Evolutionary conservation across 371 early-diverging fungal species (phyloP).

Genomic region (Mucor sp.): DNA sequence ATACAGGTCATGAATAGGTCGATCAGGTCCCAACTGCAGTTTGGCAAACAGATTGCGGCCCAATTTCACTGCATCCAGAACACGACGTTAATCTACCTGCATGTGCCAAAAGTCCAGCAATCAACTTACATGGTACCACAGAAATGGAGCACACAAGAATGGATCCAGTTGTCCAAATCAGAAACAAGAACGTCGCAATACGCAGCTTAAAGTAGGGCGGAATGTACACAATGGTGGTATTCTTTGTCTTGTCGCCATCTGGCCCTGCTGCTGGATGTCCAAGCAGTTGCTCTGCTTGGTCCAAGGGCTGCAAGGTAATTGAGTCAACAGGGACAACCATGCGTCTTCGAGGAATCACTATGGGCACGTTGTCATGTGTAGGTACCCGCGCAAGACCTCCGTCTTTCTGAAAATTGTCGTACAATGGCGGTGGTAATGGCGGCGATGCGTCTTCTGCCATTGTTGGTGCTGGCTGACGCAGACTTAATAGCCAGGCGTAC

Average conservation of each 20-base stretch:
- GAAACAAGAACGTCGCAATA: conserved; percentile 43
- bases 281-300: conserved; percentile 49
- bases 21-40: conserved; percentile 16
- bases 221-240: conserved; percentile 58
- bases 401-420: conserved; percentile 38
- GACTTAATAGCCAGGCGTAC: conserved; percentile 4
- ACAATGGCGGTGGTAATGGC: conserved; percentile 36
- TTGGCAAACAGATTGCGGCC: conserved; percentile 45
- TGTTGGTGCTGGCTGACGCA: neutral
- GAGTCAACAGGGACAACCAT: conserved; percentile 70
- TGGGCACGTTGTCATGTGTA: conserved; percentile 59
- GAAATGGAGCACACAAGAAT: conserved; percentile 43
- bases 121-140: conserved; percentile 48
- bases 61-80: conserved; percentile 36
- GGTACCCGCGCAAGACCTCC: conserved; percentile 65
- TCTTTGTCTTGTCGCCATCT: conserved; percentile 33
- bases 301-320: conserved; percentile 50
- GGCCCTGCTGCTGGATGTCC: conserved; percentile 49
- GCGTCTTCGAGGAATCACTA: conserved; percentile 50
- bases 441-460: conserved; percentile 7
- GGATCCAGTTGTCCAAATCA: conserved; percentile 56
- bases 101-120: neutral
- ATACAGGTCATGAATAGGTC: conserved; percentile 55
- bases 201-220: conserved; percentile 58
- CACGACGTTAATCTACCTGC: neutral